Conservation (phyloP, 2,329 filamentous ascomycete species). For the Botrytis hyacinthi region DNA sequence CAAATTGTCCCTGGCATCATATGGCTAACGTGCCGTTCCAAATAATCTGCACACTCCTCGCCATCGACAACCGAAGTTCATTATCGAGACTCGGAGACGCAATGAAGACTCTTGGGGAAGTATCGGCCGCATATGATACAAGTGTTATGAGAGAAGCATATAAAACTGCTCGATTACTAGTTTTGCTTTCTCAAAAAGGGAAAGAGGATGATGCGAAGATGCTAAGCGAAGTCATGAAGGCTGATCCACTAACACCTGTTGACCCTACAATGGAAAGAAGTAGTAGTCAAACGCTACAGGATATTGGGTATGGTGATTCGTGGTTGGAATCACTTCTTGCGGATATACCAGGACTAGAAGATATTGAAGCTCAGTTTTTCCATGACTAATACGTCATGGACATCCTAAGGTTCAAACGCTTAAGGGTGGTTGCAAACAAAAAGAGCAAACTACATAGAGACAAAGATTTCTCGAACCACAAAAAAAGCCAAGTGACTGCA, state of each 20-base stretch:
- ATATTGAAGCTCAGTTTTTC: conserved; percentile 3
- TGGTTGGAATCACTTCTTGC: conserved; percentile 15
- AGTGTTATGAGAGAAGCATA: conserved; percentile 16
- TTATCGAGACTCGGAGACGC: conserved; percentile 18
- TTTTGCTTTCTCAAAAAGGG: conserved; percentile 10
- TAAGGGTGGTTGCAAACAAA: not conserved
- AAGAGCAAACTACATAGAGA: not conserved
- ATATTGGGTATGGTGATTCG: conserved; percentile 1
- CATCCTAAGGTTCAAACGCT: not conserved
- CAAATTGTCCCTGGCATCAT: conserved; percentile 21
- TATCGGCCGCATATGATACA: conserved; percentile 15
- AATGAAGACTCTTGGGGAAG: conserved; percentile 20
- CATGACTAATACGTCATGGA: not conserved
- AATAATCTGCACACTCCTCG: conserved; percentile 23
- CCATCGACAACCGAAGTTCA: conserved; percentile 21
- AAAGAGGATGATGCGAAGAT: conserved; percentile 15
- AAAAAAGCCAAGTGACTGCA: not conserved
- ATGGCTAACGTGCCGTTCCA: conserved; percentile 26
- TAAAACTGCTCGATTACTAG: conserved; percentile 17
- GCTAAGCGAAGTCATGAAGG: not conserved
- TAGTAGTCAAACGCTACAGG: not conserved
- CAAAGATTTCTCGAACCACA: not conserved
- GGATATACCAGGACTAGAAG: conserved; percentile 9
- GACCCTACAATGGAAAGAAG: not conserved
- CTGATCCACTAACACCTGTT: not conserved